phyloP scores from a whole-genome alignment of 2,329 filamentous ascomycete genomes.

The Lachnum nothofagi region DNA sequence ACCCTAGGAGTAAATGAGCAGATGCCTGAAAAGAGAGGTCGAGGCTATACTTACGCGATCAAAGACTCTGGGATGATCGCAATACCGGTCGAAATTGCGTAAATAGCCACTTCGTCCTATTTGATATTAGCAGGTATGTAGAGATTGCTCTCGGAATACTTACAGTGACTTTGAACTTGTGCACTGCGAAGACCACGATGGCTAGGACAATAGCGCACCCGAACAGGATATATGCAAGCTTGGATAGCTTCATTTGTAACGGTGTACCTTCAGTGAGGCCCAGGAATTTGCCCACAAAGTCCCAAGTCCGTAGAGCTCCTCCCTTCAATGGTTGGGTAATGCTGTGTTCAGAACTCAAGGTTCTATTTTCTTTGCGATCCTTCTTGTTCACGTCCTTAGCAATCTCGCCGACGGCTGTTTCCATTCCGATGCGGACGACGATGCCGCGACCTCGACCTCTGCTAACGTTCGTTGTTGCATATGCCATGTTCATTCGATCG shows the following conservation, averaged over 20 bases:
- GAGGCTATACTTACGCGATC: constrained; percentile 26
- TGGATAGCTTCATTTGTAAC: constrained; percentile 59
- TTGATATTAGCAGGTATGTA: background rate
- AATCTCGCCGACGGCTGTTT: constrained; percentile 54
- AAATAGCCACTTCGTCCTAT: constrained; percentile 28
- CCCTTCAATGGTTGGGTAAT: constrained; percentile 48
- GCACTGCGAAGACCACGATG: constrained; percentile 37
- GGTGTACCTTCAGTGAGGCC: constrained; percentile 60
- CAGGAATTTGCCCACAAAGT: constrained; percentile 49
- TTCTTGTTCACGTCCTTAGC: constrained; percentile 43
- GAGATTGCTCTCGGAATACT: background rate
- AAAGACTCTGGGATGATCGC: constrained; percentile 61
- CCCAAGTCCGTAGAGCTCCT: constrained; percentile 41
- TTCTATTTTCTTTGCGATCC: constrained; percentile 50
- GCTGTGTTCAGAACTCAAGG: constrained; percentile 40
- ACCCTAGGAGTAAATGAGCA: constrained; percentile 42
- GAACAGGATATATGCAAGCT: constrained; percentile 60
- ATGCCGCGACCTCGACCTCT: constrained; percentile 51
- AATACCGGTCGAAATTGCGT: constrained; percentile 37
- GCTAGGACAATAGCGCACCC: constrained; percentile 45
- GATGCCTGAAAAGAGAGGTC: background rate
- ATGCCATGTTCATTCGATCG: constrained; percentile 51
- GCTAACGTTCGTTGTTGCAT: constrained; percentile 50
- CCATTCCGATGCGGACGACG: constrained; percentile 50
- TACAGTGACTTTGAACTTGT: constrained; percentile 47